Base-by-base conservation (phyloP, 1,139 yeast genomes). In the Saccharomyces hybrid region DNA sequence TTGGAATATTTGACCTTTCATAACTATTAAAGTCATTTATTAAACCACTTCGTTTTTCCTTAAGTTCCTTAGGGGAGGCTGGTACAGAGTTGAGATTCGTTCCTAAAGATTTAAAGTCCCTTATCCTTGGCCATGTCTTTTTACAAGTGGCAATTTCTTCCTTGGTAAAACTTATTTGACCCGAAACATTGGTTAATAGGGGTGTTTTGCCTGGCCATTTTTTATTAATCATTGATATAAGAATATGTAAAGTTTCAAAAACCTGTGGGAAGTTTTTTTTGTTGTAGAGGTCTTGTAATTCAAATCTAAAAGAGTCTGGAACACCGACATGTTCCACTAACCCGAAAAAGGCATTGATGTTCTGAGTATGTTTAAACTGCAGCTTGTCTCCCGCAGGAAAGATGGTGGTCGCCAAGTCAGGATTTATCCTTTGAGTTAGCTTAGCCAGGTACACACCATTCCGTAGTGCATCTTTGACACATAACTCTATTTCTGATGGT, bases 181-280 rank as follows among this genome's bases (percentile, higher is more conserved):
- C 93, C 7, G 85, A 86, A 54, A 86, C 72, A 58, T 81, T 80
- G 41, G 78, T 79, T 62, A 93, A 80, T 7, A 76, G 73, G 0
- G 95, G 91, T 19, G 85, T 83, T 25, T 61, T 61, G 3, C 62
- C 55, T 29, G 65, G 62, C 75, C 71, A 56, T 75, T 68, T 74
- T 72, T 75, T 75, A 74, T 65, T 70, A 81, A 81, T 62, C 84
- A 77, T 73, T 83, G 83, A 70, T 48, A 93, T 84, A 63, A 93
- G 75, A 1, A 97, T 97, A 72, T 93, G 97, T 46, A 93, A 75
- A 64, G 98, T 90, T 69, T 90, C 91, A 71, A 95, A 87, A 25
- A 95, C 98, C 66, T 89, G 91, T 19, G 99, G 98, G 25, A 91
- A 81, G 65, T 93, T 88, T 64, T 90, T 91, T 64, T 88, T 87